Evolutionary conservation across 176 grass and related monocot genomes (phyloP).

Genomic region (Alloteropsis semialata): DNA sequence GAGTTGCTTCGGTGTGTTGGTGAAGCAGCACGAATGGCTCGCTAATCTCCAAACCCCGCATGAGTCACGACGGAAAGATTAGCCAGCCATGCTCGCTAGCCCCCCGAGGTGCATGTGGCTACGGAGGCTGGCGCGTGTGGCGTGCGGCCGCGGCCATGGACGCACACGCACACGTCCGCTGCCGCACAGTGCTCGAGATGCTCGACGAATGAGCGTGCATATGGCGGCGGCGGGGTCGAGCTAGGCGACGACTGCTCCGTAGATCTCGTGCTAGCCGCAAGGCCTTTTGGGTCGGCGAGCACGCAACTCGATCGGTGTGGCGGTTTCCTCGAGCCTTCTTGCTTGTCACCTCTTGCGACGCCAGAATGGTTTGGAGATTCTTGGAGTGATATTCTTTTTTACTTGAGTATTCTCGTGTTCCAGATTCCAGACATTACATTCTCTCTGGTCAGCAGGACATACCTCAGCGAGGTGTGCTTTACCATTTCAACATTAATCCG

Average conservation of each 20-base stretch:
- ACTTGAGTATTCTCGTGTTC: too few species aligned
- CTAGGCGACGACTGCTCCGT: background rate
- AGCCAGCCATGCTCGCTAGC: background rate
- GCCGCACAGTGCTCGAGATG: constrained; percentile 7
- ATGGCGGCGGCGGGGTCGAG: background rate
- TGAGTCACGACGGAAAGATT: background rate
- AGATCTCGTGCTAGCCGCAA: background rate
- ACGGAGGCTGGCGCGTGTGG: background rate
- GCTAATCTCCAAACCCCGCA: constrained; percentile 18
- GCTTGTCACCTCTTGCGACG: background rate
- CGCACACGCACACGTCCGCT: background rate
- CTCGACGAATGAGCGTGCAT: background rate
- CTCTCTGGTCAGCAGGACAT: background rate
- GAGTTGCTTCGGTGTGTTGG: constrained; percentile 60
- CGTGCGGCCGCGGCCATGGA: constrained; percentile 26
- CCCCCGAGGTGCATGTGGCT: constrained; percentile 26
- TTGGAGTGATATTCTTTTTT: background rate
- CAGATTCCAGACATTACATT: background rate
- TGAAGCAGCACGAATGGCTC: constrained; percentile 26
- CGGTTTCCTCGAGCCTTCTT: background rate
- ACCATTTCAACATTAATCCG: background rate
- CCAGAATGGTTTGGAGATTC: background rate
- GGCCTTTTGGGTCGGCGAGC: background rate
- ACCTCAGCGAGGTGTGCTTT: background rate
- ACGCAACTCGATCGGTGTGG: constrained; percentile 9